Conservation (phyloP, 257 asterid genomes). For the Gynochthodes officinalis region DNA sequence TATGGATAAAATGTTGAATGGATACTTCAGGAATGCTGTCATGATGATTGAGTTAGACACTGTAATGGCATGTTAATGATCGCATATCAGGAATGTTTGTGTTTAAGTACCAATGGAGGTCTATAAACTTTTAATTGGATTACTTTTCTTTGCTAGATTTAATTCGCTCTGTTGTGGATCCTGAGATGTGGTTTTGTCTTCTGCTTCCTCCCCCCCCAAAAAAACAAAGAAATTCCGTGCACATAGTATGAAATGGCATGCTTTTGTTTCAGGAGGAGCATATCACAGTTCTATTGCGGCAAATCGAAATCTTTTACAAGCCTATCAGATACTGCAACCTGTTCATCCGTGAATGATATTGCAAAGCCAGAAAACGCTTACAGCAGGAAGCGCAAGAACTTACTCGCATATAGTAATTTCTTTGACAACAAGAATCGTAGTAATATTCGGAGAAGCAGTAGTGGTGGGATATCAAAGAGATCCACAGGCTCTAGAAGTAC, state of each 20-base stretch:
- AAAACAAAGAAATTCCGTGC: too few relatives aligned
- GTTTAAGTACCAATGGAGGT: neutral
- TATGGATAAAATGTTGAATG: neutral
- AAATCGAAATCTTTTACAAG: conserved; percentile 57
- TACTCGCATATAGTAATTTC: conserved; percentile 48
- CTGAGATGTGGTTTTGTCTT: neutral
- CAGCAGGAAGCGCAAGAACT: conserved; percentile 64
- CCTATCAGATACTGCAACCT: conserved; percentile 53
- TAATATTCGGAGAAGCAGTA: conserved; percentile 29
- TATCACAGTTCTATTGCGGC: conserved; percentile 36
- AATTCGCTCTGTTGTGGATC: too few relatives aligned
- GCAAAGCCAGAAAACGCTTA: conserved; percentile 63
- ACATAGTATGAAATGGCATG: too few relatives aligned
- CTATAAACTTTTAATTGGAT: neutral
- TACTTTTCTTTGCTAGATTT: neutral
- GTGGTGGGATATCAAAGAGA: conserved; percentile 53
- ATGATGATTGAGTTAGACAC: neutral
- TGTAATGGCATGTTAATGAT: neutral
- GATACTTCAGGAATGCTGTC: neutral
- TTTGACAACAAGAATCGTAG: conserved; percentile 56
- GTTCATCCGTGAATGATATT: conserved; percentile 53
- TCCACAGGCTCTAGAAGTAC: conserved; percentile 52
- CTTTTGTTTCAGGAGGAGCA: conserved; percentile 37
- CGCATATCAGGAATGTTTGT: neutral
- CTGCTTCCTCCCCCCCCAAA: too few relatives aligned